Base-by-base conservation (phyloP, 1,139 yeast species). In the Saccharomyces hybrid region DNA sequence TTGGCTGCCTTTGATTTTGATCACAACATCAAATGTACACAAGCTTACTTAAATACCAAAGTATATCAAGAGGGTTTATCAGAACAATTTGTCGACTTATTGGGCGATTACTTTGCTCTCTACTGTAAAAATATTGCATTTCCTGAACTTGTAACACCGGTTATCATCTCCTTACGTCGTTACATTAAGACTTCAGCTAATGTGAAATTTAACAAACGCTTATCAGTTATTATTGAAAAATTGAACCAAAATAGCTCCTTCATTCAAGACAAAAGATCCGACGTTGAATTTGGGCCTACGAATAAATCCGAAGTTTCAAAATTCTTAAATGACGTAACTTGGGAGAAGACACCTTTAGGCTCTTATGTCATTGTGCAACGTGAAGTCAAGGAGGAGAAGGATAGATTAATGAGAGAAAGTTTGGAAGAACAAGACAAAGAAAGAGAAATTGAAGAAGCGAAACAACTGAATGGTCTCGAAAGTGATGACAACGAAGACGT, bases 141-240 rank as follows among this genome's bases (percentile, higher is more conserved):
- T 81, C 99, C 99, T 6, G 99, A 95, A 73, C 77, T 95, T 51
- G 84, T 83, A 13, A 87, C 96, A 1, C 97, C 99, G 1, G 89
- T 90, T 5, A 76, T 86, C 2, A 84, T 91, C 60, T 75, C 87
- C 42, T 75, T 93, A 61, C 87, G 95, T 75, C 84, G 97, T 70
- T 90, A 84, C 65, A 76, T 82, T 61, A 89, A 90, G 71, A 81
- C 81, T 58, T 79, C 85, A 47, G 84, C 78, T 68, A 85, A 82
- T 67, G 76, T 79, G 58, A 85, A 81, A 67, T 86, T 93, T 70
- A 87, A 85, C 75, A 88, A 86, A 70, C 89, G 85, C 70, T 76
- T 95, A 59, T 77, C 79, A 47, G 84, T 83, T 60, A 76, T 93
- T 59, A 79, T 89, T 52, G 97, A 90, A 64, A 89, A 90, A 67